phyloP scores from a whole-genome alignment of 2,329 filamentous ascomycete species.

The Pseudophaeomoniella oleicola region DNA sequence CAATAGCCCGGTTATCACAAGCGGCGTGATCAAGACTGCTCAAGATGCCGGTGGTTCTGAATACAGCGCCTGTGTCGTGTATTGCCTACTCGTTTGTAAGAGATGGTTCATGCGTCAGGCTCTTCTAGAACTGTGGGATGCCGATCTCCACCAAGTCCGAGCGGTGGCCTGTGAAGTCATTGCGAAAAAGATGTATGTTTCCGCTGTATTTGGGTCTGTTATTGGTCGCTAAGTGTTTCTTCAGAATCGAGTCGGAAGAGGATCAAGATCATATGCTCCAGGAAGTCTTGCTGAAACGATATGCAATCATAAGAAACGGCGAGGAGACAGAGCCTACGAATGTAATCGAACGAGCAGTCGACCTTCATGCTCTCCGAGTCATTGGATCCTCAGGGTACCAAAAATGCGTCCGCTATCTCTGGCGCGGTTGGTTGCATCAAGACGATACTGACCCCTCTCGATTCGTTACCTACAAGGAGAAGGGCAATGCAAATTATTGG shows the following conservation, averaged over 20 bases:
- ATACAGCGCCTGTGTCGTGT: constrained; percentile 67
- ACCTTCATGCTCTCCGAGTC: constrained; percentile 74
- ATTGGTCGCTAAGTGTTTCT: background rate
- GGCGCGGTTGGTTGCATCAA: constrained; percentile 94
- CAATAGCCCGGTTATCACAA: constrained; percentile 75
- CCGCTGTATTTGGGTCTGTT: too few species aligned
- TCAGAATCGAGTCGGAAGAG: constrained; percentile 71
- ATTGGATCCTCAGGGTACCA: constrained; percentile 92
- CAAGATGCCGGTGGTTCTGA: constrained; percentile 66
- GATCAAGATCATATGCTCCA: constrained; percentile 66
- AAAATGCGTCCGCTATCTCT: constrained; percentile 84
- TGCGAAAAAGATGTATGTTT: constrained; percentile 53
- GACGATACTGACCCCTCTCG: constrained; percentile 80
- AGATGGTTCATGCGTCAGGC: constrained; percentile 72
- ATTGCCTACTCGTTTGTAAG: constrained; percentile 60
- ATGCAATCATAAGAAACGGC: constrained; percentile 62
- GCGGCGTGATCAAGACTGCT: constrained; percentile 63
- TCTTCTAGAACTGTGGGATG: constrained; percentile 75
- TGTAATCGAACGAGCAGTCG: constrained; percentile 84
- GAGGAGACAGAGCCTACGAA: constrained; percentile 64
- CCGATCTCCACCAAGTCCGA: constrained; percentile 64
- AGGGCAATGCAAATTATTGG: constrained; percentile 63
- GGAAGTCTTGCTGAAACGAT: constrained; percentile 71
- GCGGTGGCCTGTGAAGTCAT: constrained; percentile 80
- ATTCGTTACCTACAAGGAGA: constrained; percentile 76